phyloP scores from a whole-genome alignment of 2,329 filamentous ascomycete species.

The Alternaria viburni region DNA sequence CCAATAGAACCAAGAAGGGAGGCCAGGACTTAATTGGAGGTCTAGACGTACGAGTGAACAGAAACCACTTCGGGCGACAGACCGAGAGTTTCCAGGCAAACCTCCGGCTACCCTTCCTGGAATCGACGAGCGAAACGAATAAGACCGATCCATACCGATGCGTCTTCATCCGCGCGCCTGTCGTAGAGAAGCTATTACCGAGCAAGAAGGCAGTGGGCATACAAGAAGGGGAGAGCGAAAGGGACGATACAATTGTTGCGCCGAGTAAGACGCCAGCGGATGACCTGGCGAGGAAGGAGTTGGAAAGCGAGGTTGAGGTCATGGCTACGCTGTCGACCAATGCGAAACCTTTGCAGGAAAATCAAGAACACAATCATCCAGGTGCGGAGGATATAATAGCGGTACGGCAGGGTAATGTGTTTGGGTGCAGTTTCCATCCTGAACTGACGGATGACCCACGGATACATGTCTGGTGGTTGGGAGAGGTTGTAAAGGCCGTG shows the following conservation, averaged over 20 bases:
- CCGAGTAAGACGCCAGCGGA: slow-evolving; percentile 59
- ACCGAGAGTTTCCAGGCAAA: slow-evolving; percentile 86
- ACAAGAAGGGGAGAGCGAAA: slow-evolving; percentile 57
- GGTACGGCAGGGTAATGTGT: slow-evolving; percentile 86
- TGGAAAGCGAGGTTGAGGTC: slow-evolving; percentile 62
- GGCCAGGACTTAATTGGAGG: slow-evolving; percentile 94
- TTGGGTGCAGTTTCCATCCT: slow-evolving; percentile 95
- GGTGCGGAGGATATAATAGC: slow-evolving; percentile 76
- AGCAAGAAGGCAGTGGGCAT: slow-evolving; percentile 51
- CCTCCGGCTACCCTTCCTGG: slow-evolving; percentile 74
- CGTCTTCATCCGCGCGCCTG: slow-evolving; percentile 92
- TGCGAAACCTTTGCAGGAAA: slow-evolving; percentile 55
- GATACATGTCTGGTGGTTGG: slow-evolving; percentile 94
- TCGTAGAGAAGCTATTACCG: slow-evolving; percentile 81
- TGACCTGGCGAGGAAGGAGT: slow-evolving; percentile 52
- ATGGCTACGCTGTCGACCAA: slow-evolving; percentile 63
- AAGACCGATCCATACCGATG: slow-evolving; percentile 69
- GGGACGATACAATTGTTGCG: slow-evolving; percentile 62
- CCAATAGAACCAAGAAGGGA: slow-evolving; percentile 85
- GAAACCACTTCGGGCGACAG: slow-evolving; percentile 95
- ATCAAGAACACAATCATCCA: slow-evolving; percentile 54
- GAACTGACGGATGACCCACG: slow-evolving; percentile 87
- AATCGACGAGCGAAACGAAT: slow-evolving; percentile 30
- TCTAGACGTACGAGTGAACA: slow-evolving; percentile 85
- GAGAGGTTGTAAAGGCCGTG: slow-evolving; percentile 62